These are phyloP conservation scores for Tuber magnatum DNA, from an alignment of 495 filamentous ascomycete species.

Conservation along the genomic window DNA sequence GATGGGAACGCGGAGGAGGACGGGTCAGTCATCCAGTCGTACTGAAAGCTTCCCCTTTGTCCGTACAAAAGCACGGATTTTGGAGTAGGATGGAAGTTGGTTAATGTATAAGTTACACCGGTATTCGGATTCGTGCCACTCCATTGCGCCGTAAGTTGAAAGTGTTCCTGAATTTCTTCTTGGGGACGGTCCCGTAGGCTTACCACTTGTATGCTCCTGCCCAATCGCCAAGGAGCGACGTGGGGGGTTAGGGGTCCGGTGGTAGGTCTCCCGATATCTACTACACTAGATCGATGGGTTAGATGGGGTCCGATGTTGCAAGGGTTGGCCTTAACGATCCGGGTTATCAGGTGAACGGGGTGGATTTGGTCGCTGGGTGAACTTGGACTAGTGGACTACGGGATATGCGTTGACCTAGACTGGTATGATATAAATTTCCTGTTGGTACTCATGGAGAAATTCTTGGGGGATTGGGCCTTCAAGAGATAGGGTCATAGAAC, in stretches of 20 bases:
- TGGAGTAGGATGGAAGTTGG: not conserved
- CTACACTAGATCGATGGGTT: not conserved
- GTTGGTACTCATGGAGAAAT: not conserved
- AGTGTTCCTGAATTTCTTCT: too few relatives aligned
- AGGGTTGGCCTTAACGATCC: not conserved
- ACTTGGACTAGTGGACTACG: not conserved
- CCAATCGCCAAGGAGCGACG: not conserved
- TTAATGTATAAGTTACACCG: not conserved
- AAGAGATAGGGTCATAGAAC: not conserved
- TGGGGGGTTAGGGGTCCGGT: not conserved
- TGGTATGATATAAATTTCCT: not conserved
- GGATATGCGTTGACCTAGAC: not conserved
- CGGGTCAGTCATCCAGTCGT: too few relatives aligned
- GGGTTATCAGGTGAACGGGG: not conserved
- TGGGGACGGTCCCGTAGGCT: too few relatives aligned
- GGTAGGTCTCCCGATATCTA: not conserved
- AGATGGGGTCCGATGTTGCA: not conserved
- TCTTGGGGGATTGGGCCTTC: not conserved
- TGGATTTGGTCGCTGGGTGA: not conserved
- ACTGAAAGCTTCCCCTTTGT: too few relatives aligned
- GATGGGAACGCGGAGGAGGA: not conserved
- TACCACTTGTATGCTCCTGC: not conserved
- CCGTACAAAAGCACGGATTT: too few relatives aligned
- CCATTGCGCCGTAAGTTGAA: too few relatives aligned
- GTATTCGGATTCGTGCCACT: not conserved